Base-by-base conservation (phyloP, 2,329 filamentous ascomycete genomes). In the Ascochyta clinopodiicola region DNA sequence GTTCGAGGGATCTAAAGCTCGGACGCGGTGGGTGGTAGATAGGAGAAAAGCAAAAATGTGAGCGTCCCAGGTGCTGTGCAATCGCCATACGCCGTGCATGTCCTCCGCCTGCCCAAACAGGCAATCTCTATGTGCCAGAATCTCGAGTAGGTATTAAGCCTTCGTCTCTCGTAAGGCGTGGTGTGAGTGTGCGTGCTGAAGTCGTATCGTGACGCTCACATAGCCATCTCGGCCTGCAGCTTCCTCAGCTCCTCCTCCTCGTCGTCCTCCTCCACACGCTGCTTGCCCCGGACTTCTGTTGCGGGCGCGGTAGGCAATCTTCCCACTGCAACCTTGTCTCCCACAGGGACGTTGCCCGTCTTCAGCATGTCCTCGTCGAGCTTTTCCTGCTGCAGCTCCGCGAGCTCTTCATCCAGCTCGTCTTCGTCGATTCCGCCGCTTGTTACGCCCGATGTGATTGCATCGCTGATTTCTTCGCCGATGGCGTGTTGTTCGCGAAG, bases 221-320 rank as follows among this genome's bases (percentile, higher is more conserved):
- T 96, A 63, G 93, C 93, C 94, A 98, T 98, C 78, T 97, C 94
- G 32, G 92, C 93, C 75, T 96, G 92, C 66, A 99, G 78, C 79
- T 95, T 97, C 77, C 89, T 86, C 72, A 98, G 82, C 80, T 98
- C 94, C 69, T 89, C 94, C 77, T 98, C 94, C 74, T 98, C 95
- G 83, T 98, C 94, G 76, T 97, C 93, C 76, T 96, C 92, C 73
- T 90, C 87, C 13, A 66, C 59, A 35, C 61, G 40, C 48, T 60
- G 60, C 51, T 71, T 71, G 57, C 62, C 64, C 56, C 65, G 64
- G 50, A 64, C 54, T 37, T 93, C 90, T 75, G 86, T 84, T 69
- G 86, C 89, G 22, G 87, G 87, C 31, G 87, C 90, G 31, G 86
- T 83, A 13, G 93, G 93, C 81, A 96, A 81, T 69, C 87, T 84